Base-by-base conservation (phyloP, 139 green algal species). In the Haematococcus sp. region DNA sequence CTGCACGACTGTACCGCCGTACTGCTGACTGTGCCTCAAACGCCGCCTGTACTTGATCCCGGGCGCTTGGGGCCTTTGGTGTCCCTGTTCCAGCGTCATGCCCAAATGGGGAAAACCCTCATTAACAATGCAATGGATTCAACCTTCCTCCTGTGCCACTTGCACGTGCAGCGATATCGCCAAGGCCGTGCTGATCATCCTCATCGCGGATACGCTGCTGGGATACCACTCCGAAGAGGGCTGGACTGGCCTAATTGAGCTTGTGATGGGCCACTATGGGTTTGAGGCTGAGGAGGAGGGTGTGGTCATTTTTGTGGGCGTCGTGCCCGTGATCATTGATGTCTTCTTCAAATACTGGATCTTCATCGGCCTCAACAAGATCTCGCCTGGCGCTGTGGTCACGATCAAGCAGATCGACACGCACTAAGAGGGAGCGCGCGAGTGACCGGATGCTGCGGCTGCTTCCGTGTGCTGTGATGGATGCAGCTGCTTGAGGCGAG, bases 201-300 rank as follows among this genome's bases (percentile, higher is more conserved):
- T 93, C 19, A 74, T 90, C 19, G 87, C 87, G 11, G 90, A 95
- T 81, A 95, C 91, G n/a, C 76, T 97, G 68, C 75, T 97, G 63
- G 93, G 93, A 3, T 97, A 97, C 76, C 93, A 97, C 81, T 96
- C 90, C 7, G 93, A 97, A 79, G 93, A 97, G 77, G 93, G 93
- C 31, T 97, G 93, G 93, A 94, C 87, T 17, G 91, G 91, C 11
- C 68, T 86, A 11, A 84, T 97, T 56, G 81, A 89, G 34, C 59
- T 97, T 28, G 63, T 97, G 13, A 75, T 87, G 27, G 79, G 75
- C 1, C 93, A 96, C 80, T 97, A 96, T 68, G 90, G 90, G 17
- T 63, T 90, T 9, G 90, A 96, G 74, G 77, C 88, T 1, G 85
- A 90, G 71, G 91, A 89, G 73, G 68, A 80, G 43, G 71, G 67